Evolutionary conservation across 257 asterid species (phyloP).

Genomic region (Solanum gandarillasii): DNA sequence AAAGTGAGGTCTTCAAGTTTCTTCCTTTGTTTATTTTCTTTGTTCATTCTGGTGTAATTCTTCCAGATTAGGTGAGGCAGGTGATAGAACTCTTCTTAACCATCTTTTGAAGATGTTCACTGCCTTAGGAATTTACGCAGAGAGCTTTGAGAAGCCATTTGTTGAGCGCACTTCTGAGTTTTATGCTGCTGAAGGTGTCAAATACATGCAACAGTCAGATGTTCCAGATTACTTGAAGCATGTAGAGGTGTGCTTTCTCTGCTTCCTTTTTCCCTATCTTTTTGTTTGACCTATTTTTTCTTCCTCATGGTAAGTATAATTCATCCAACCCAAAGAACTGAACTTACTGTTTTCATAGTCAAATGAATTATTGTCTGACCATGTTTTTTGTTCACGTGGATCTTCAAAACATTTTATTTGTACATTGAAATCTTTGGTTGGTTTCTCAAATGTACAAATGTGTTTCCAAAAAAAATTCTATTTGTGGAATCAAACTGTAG

Average conservation of each 20-base stretch:
- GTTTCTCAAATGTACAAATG: background rate
- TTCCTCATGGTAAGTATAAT: background rate
- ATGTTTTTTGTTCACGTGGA: background rate
- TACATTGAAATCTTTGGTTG: background rate
- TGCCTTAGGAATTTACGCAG: slow-evolving; percentile 83
- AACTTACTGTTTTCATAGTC: background rate
- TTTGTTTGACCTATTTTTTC: background rate
- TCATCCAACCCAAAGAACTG: background rate
- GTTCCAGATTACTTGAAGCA: slow-evolving; percentile 89
- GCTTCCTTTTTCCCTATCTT: background rate
- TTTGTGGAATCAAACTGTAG: background rate
- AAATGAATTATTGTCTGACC: background rate
- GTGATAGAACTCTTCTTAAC: slow-evolving; percentile 88
- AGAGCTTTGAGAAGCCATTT: slow-evolving; percentile 94
- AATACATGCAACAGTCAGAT: slow-evolving; percentile 93
- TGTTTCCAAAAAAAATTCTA: background rate
- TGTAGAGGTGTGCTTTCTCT: slow-evolving; percentile 53
- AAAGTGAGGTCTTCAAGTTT: background rate
- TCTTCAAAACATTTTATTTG: background rate
- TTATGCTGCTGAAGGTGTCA: slow-evolving; percentile 93
- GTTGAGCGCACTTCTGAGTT: slow-evolving; percentile 90
- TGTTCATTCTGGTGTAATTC: slow-evolving; percentile 4
- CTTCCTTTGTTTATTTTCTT: background rate
- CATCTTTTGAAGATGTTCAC: slow-evolving; percentile 99
- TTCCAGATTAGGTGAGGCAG: slow-evolving; percentile 80